Evolutionary conservation across 1,284 basidiomycete genomes (phyloP).

Genomic region (Trichosporon ovoides): DNA sequence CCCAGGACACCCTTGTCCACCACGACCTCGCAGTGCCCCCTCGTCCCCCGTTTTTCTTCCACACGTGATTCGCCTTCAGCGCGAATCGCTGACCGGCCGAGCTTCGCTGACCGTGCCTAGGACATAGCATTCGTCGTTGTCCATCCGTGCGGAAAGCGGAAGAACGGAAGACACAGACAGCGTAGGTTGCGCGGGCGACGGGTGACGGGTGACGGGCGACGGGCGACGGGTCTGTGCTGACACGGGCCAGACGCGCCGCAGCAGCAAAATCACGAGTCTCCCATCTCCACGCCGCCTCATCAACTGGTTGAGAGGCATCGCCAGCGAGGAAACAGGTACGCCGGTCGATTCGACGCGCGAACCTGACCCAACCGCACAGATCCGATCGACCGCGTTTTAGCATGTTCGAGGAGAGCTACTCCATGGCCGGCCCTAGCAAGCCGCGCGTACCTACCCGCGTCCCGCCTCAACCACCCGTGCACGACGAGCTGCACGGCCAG

Average conservation of each 20-base stretch:
- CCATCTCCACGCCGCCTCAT: slow-evolving; percentile 2
- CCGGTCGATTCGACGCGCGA: not conserved
- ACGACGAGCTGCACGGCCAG: slow-evolving; percentile 1
- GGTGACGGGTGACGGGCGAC: no score
- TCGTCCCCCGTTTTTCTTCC: not conserved
- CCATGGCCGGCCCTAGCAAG: not conserved
- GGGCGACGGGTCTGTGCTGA: slow-evolving; percentile 2
- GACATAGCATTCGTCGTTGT: not conserved
- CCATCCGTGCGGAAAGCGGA: not conserved
- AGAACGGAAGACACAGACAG: not conserved
- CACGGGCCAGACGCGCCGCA: not conserved
- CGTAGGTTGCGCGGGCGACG: not conserved
- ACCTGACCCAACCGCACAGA: slow-evolving; percentile 1
- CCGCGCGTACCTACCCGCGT: not conserved
- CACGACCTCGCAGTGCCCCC: not conserved
- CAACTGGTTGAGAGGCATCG: slow-evolving; percentile 1
- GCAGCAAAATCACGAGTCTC: not conserved
- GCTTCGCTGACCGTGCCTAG: not conserved
- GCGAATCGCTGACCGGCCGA: not conserved
- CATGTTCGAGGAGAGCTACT: not conserved
- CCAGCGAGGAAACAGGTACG: slow-evolving; percentile 1
- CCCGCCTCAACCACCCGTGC: slow-evolving; percentile 1
- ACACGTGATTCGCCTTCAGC: not conserved
- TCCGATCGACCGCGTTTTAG: not conserved
- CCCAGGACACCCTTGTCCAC: no score